Base-by-base conservation (phyloP, 352 stramenopile genomes). In the Globisporangium uncinulatum region DNA sequence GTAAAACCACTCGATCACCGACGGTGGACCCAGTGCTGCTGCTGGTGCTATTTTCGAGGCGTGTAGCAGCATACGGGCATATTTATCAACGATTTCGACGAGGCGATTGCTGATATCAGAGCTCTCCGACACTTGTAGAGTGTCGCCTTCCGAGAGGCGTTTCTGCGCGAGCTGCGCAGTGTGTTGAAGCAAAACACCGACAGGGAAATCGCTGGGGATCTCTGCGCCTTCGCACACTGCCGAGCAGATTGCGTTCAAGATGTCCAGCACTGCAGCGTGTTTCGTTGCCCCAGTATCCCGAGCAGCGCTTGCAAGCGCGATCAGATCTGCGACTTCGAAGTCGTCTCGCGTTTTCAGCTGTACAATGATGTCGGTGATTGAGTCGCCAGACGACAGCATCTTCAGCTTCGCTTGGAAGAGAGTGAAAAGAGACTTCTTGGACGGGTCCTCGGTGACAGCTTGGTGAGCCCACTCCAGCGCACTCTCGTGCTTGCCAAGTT, bases 1-100 rank as follows among this genome's bases (percentile, higher is more conserved):
- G 59, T 83, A 93, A 46, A 93, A 93, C 83, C 83, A 93, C 50
- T 85, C 69, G 21, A 87, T 81, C 0, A 85, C 70, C 15, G 77
- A 67, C 36, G 73, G 51, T 29, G 79, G 61, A 19, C 73, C 75
- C 42, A 83, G 62, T 11, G 14, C 54, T 54, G 10, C 39, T 43
- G 36, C 41, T 32, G 24, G 52, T 48, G 20, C 21, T 4, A 11
- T 54, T 31, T n/a, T 66, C 41, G 54, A 59, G 32, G 51, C 47
- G 29, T 76, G 37, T 20, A 87, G 42, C n/a, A 89, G 55, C 20
- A 70, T 66, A 3, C 61, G 58, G 11, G 61, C 56, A 14, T 89
- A 91, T 20, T 58, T 65, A 39, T 71, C 17, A 8, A 88, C 80
- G 36, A 67, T 79, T 7, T 63, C 59, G n/a, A 56, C 39, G 37